Evolutionary conservation across 2,329 filamentous ascomycete species (phyloP), one percentile per base, ranked within the genome.

Genomic region (Aspergillus melleus): DNA sequence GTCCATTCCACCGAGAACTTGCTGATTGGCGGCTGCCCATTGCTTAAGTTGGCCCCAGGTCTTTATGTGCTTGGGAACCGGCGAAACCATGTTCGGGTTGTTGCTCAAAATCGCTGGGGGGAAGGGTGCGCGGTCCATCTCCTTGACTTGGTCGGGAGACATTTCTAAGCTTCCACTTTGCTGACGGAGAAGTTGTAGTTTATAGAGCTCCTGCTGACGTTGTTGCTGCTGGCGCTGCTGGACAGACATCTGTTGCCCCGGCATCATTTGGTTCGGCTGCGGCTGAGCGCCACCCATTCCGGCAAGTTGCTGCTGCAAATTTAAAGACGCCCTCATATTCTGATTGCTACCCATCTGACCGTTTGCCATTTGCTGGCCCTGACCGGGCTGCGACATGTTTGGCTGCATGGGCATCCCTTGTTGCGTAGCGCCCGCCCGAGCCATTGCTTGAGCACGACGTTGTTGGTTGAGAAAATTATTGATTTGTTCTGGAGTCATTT

Each of bases 21-120:
- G 74, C 16, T 75, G 74, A 58, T 85, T 85, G 49, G 79, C 74
- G 29, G 69, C 66, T 16, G 80, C 80, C 76, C 83, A 84, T 55
- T 81, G 74, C 69, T 86, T 87, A 6, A 87, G 74, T 58, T 85
- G 81, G 9, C 79, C 80, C 85, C 85, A 87, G 2, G 79, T 81
- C 64, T 79, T 82, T 24, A 86, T 74, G 12, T 81, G 72, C 29
- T 79, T 79, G 6, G 84, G 84, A 10, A 84, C 67, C 19, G 75
- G 70, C 26, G 72, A 68, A 12, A 65, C 64, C 8, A 70, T 60
- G 51, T 70, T 73, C n/a, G 66, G 64, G 32, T 70, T 74, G 39
- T 69, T 69, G 55, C 68, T 71, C 12, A 77, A 63, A n/a, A 76
- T 71, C 11, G 65, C 67, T 2, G 68, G 70, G 5, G 78, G 78